Evolutionary conservation across 148 eudicot species (phyloP).

Genomic region (Cornus controversa): DNA sequence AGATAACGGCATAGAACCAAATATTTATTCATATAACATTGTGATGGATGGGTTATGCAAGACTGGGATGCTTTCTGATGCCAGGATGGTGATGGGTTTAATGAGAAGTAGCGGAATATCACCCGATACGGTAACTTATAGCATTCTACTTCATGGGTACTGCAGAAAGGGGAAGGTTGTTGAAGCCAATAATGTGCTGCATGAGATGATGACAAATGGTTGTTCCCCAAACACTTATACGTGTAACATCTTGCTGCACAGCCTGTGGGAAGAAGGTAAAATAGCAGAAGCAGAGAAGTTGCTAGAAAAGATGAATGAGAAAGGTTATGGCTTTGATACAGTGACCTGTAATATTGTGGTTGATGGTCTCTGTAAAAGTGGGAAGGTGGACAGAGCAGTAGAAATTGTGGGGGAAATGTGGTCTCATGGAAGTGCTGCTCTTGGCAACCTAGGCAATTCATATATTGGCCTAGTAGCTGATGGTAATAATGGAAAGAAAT

Average conservation of each 20-base stretch:
- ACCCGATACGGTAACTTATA: slow-evolving; percentile 77
- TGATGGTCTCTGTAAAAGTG: slow-evolving; percentile 77
- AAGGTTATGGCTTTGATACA: slow-evolving; percentile 66
- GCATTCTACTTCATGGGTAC: slow-evolving; percentile 75
- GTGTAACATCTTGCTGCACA: slow-evolving; percentile 80
- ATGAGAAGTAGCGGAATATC: slow-evolving; percentile 52
- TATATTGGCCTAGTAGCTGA: slow-evolving; percentile 46
- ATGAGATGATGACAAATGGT: slow-evolving; percentile 63
- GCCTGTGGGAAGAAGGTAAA: slow-evolving; percentile 81
- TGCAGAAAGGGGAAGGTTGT: slow-evolving; percentile 61
- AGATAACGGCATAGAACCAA: slow-evolving; percentile 45
- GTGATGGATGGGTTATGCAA: slow-evolving; percentile 76
- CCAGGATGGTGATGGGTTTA: slow-evolving; percentile 48
- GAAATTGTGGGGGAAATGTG: slow-evolving; percentile 80
- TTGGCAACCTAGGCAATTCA: slow-evolving; percentile 54
- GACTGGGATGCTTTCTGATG: slow-evolving; percentile 69
- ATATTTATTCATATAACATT: slow-evolving; percentile 63
- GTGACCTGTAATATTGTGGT: slow-evolving; percentile 89
- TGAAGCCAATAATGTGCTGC: slow-evolving; percentile 61
- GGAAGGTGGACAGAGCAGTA: slow-evolving; percentile 82
- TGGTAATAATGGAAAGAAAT: slow-evolving; percentile 36
- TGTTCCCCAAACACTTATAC: slow-evolving; percentile 68
- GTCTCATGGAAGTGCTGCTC: slow-evolving; percentile 79
- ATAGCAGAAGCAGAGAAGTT: slow-evolving; percentile 75
- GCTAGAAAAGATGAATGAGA: slow-evolving; percentile 77